These are phyloP conservation scores for Scheffersomyces stambukii DNA, from an alignment of 1,139 yeast genomes.

Conservation along the genomic window DNA sequence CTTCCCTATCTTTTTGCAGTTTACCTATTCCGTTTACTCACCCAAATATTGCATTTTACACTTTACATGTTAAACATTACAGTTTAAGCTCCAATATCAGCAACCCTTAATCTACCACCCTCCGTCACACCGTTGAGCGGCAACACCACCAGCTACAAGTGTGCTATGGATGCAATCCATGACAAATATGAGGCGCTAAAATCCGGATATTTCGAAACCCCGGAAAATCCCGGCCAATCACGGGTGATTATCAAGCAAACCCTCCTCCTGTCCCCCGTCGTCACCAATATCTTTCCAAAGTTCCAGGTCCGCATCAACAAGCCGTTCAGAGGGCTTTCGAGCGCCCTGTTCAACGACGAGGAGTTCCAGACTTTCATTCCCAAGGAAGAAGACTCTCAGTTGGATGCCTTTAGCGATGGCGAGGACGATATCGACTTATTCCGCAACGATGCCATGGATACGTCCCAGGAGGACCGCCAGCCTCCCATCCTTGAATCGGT, in stretches of 20 bases:
- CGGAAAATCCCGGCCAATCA: conserved; percentile 2
- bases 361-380: conserved; percentile 33
- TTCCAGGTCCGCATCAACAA: conserved; percentile 32
- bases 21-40: too few species aligned
- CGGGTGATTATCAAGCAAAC: conserved; percentile 30
- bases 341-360: conserved; percentile 35
- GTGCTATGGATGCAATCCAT: conserved; percentile 1
- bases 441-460: conserved; percentile 1
- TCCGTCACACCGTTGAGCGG: neutral
- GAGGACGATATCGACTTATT: conserved; percentile 20
- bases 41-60: too few species aligned
- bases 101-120: neutral
- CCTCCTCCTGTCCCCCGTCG: conserved; percentile 33
- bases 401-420: conserved; percentile 35
- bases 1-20: too few species aligned
- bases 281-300: conserved; percentile 27
- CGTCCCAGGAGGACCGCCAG: neutral
- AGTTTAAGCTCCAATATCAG: neutral
- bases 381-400: conserved; percentile 38
- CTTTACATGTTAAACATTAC: neutral
- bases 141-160: neutral
- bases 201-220: conserved; percentile 1
- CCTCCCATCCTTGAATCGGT: conserved; percentile 8
- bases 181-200: conserved; percentile 7
- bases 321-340: conserved; percentile 30